Conservation (phyloP, 208 protist species). For the Polymyxa betae region DNA sequence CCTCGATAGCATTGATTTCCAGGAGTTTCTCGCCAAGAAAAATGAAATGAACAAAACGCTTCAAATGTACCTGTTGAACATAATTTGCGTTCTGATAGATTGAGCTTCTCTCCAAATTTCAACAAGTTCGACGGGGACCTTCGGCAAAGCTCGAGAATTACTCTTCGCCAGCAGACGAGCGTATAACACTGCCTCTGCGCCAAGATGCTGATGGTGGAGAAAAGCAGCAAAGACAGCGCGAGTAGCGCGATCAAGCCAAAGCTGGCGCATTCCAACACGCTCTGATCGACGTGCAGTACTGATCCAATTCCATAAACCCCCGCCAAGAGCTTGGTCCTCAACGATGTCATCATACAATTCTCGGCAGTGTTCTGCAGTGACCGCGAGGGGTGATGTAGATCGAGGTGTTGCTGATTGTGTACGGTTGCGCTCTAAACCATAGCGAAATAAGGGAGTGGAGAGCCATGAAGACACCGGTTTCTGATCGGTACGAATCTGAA, state of each 20-base stretch:
- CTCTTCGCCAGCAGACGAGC: background rate
- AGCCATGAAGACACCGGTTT: background rate
- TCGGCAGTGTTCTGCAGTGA: background rate
- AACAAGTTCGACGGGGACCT: constrained; percentile 6
- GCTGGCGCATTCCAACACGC: constrained; percentile 1
- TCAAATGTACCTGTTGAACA: background rate
- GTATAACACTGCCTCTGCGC: background rate
- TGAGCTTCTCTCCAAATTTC: constrained; percentile 32
- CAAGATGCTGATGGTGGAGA: constrained; percentile 7
- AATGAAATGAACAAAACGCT: no score
- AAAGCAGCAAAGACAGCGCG: background rate
- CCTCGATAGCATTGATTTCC: no score
- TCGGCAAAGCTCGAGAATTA: background rate
- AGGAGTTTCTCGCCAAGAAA: no score
- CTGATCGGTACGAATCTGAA: background rate
- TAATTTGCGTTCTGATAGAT: constrained; percentile 23
- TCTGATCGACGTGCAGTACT: background rate
- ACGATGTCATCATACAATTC: background rate
- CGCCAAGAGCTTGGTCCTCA: background rate
- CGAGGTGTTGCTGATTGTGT: background rate
- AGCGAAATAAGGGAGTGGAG: background rate
- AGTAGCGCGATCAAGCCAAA: constrained; percentile 11
- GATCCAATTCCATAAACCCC: constrained; percentile 11
- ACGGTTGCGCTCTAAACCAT: background rate
- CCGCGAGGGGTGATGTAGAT: background rate